Evolutionary conservation across 306 rosid genomes (phyloP), one percentile per base, ranked within the genome.

Genomic region (Quercus cerris): DNA sequence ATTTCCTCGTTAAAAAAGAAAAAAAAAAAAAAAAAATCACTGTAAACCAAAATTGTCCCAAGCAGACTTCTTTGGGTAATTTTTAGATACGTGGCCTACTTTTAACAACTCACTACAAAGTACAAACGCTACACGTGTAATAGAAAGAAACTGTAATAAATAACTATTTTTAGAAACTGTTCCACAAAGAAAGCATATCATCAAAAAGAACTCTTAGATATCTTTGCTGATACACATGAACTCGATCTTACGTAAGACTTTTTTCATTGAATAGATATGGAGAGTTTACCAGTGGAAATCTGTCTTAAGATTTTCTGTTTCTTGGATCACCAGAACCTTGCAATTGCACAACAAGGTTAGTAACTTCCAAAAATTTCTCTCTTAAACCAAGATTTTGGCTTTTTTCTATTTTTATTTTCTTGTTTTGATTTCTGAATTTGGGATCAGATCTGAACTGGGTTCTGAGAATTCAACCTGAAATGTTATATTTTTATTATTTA

Each of bases 321-420:
- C 76, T 87, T 90, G 86, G 94, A 92, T 56, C 49, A 85, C 55
- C 89, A 74, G n/a, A 82, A 80, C 75, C 94, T 90, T 17, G 87
- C 90, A 49, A 68, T 78, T 46, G 86, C 85, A 61, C 88, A 90
- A 77, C 91, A 90, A 87, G 94, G 94, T 92, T 80, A n/a, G 78
- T 75, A 23, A 30, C 54, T 30, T 66, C 5, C 5, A 17, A 30
- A 33, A 13, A 1, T 67, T 35, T 19, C 17, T 46, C 18, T 72
- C 63, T 31, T 11, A 59, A 46, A 38, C 22, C 63, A n/a, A 30
- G 12, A 1, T 69, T 51, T 30, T 35, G 61, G 27, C 13, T 10
- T 17, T 73, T 73, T 22, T 15, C 46, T 25, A 28, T 9, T 25
- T 25, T 76, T 13, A 8, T 23, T 15, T 19, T 72, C 56, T 19